phyloP scores from a whole-genome alignment of 495 filamentous ascomycete species.

The Annulohypoxylon nitens region DNA sequence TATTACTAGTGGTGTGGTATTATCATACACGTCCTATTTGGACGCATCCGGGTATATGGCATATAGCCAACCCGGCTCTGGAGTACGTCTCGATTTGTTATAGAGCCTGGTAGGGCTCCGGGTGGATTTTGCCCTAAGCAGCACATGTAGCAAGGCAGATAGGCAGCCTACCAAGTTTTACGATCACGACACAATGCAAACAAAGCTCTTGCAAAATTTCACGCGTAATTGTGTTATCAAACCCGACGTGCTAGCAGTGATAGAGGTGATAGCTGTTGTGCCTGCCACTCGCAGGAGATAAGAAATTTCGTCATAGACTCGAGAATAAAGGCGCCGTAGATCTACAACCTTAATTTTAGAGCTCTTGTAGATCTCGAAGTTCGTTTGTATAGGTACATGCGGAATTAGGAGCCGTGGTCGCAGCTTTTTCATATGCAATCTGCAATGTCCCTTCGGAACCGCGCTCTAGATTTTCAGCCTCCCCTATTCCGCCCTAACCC shows the following conservation, averaged over 20 bases:
- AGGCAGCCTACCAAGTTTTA: constrained; percentile 6
- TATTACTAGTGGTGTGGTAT: neutral
- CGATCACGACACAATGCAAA: constrained; percentile 29
- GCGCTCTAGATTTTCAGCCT: neutral
- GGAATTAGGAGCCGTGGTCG: neutral
- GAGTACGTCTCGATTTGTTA: constrained; percentile 9
- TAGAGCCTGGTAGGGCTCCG: constrained; percentile 22
- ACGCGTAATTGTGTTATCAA: neutral
- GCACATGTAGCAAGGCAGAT: constrained; percentile 30
- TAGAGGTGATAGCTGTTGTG: neutral
- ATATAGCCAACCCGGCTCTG: neutral
- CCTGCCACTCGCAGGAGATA: neutral
- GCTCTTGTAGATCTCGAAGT: neutral
- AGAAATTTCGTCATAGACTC: constrained; percentile 7
- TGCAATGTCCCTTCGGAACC: neutral
- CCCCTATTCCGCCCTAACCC: neutral
- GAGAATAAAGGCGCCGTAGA: neutral
- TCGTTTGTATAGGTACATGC: constrained; percentile 14
- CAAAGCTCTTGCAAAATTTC: constrained; percentile 6
- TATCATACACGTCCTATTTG: neutral
- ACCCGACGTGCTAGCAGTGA: neutral
- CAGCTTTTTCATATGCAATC: neutral
- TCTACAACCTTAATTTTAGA: too few species aligned
- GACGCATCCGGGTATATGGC: neutral
- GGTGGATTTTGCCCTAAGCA: constrained; percentile 27